phyloP scores from a whole-genome alignment of 1,139 yeast species.

The Geotrichum europaeum region DNA sequence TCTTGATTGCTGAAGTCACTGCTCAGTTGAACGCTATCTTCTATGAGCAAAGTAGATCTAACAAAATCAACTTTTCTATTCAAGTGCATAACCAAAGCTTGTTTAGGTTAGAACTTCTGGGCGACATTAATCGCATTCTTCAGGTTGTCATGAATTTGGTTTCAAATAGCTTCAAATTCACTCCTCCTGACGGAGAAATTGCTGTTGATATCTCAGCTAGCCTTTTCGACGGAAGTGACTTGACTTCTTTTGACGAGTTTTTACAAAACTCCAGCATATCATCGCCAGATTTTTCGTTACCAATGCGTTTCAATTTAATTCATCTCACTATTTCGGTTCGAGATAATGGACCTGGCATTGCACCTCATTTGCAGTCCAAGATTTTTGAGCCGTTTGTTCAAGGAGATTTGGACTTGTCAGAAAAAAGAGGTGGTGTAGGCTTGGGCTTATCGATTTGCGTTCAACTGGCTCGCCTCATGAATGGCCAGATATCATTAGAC shows the following conservation, averaged over 20 bases:
- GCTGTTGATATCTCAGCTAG: constrained; percentile 46
- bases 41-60: constrained; percentile 74
- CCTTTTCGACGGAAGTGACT: neutral
- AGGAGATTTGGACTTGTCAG: constrained; percentile 82
- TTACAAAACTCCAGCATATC: neutral
- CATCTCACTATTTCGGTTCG: constrained; percentile 39
- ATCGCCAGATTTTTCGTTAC: neutral
- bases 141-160: constrained; percentile 91
- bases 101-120: constrained; percentile 52
- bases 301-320: neutral
- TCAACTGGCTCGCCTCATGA: constrained; percentile 43
- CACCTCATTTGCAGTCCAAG: constrained; percentile 67
- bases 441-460: constrained; percentile 84
- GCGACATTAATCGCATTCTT: constrained; percentile 85
- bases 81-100: constrained; percentile 36
- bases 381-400: constrained; percentile 93
- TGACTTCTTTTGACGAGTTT: neutral
- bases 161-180: constrained; percentile 82
- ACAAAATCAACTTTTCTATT: constrained; percentile 46
- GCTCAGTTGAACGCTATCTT: constrained; percentile 84
- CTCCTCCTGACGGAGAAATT: constrained; percentile 84
- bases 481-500: constrained; percentile 28
- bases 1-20: constrained; percentile 65
- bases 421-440: constrained; percentile 92
- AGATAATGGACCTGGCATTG: constrained; percentile 92